Evolutionary conservation across 1,139 yeast genomes (phyloP), one percentile per base, ranked within the genome.

Genomic region (Taphrina communis): DNA sequence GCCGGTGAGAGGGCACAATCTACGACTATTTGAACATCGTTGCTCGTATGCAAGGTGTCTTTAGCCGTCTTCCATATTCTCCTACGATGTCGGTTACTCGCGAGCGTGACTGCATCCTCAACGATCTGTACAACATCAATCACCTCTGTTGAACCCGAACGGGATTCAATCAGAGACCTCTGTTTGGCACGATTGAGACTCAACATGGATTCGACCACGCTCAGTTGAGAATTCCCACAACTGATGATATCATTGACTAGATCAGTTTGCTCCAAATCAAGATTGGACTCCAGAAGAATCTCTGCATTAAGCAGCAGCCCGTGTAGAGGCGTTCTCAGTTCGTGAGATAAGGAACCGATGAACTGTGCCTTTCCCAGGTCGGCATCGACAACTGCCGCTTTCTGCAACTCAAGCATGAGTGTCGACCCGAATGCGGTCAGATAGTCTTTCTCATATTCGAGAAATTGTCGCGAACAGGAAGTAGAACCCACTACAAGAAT

Each of bases 221-320:
- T 68, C 46, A 65, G 41, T 17, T 65, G 61, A 17, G 51, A 21
- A 17, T 46, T 66, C 7, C 69, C 66, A 38, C 69, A 66, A 11
- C 31, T 41, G 25, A 38, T 48, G 11, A 66, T 61, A 12, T 69
- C 65, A 12, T 52, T 51, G 19, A 66, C n/a, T 14, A 52, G 44
- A 5, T 38, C 46, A 11, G n/a, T 41, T 39, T 66, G 69, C 21
- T 44, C 57, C 8, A 41, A 46, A 31, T 55, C 66, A 31, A 39
- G 48, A 9, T 25, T 17, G 19, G 55, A 55, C 7, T 53, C 60
- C 2, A 39, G 17, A n/a, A 62, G 55, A 12, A 66, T 17, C 44
- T 66, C 69, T 31, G 61, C 48, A 42, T 57, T 61, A 12, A 52
- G 53, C 7, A 66, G 52, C 38, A 66, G 46, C n/a, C 69, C 69